Evolutionary conservation across 1,284 basidiomycete species (phyloP).

Genomic region (Tylopilus sp.): DNA sequence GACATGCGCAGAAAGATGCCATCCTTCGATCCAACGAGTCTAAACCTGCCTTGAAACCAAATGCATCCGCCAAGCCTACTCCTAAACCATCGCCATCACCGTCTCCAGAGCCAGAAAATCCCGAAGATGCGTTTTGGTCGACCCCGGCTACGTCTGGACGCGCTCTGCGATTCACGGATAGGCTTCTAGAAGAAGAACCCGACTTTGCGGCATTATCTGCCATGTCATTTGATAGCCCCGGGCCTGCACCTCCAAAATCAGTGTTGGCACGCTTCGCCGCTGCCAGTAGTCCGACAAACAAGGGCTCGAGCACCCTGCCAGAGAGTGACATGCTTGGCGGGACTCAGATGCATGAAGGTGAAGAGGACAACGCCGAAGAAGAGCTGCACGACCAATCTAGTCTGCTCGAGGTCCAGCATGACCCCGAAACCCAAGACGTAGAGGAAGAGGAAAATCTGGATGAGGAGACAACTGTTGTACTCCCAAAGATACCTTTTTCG

Average conservation of each 20-base stretch:
- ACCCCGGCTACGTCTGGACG: constrained; percentile 56
- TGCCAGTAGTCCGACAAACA: constrained; percentile 10
- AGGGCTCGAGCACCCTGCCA: constrained; percentile 2
- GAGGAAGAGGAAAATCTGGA: constrained; percentile 24
- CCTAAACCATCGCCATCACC: constrained; percentile 14
- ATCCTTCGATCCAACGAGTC: constrained; percentile 36
- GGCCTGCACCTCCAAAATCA: constrained; percentile 34
- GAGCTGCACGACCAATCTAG: constrained; percentile 13
- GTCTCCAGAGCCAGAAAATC: constrained; percentile 31
- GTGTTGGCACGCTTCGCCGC: constrained; percentile 28
- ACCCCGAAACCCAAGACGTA: constrained; percentile 5
- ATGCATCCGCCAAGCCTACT: constrained; percentile 8
- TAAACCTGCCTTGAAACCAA: constrained; percentile 14
- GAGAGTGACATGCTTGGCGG: constrained; percentile 10
- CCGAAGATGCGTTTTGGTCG: constrained; percentile 60
- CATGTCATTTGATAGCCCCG: constrained; percentile 52
- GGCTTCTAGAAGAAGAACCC: constrained; percentile 61
- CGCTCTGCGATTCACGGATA: constrained; percentile 59
- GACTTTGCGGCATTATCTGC: constrained; percentile 54
- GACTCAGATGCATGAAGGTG: background rate
- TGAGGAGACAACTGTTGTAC: constrained; percentile 35
- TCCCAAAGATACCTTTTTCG: constrained; percentile 23
- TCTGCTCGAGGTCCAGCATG: constrained; percentile 13
- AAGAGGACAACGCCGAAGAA: constrained; percentile 2
- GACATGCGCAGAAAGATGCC: constrained; percentile 44